Evolutionary conservation across 140 eudicot genomes (phyloP).

Genomic region (Erigeron philadelphicus): DNA sequence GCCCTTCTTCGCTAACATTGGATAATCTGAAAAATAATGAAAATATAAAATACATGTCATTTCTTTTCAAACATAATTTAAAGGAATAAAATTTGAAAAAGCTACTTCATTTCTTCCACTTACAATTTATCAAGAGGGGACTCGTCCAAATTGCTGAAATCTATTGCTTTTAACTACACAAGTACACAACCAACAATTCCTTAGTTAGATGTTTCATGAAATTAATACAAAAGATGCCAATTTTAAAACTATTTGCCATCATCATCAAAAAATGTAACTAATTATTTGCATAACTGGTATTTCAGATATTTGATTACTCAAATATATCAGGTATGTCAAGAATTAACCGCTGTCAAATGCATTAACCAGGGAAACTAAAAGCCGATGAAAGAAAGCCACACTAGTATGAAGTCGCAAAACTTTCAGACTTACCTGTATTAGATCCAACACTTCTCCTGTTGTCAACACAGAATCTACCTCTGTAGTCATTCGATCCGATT

Average conservation of each 20-base stretch:
- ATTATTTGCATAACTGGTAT: not conserved
- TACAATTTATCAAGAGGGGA: conserved; percentile 84
- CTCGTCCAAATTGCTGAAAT: conserved; percentile 69
- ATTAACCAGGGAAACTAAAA: not conserved
- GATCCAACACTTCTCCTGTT: conserved; percentile 85
- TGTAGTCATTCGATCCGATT: conserved; percentile 32
- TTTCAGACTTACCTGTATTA: conserved; percentile 53
- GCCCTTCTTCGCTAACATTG: conserved; percentile 70
- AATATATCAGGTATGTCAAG: not conserved
- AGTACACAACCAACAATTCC: conserved; percentile 45
- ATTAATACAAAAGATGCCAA: not conserved
- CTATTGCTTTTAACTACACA: conserved; percentile 74
- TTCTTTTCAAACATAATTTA: not conserved
- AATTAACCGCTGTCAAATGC: not conserved
- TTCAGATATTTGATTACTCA: not conserved
- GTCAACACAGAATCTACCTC: conserved; percentile 98
- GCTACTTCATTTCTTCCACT: conserved; percentile 23
- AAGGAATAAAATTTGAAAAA: not conserved
- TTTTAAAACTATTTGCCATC: conserved; percentile 11
- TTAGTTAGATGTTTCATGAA: not conserved
- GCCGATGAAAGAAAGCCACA: conserved; percentile 1
- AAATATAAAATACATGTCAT: not conserved
- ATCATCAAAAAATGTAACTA: not conserved
- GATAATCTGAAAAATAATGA: conserved; percentile 52
- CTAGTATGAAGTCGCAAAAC: not conserved